phyloP scores from a whole-genome alignment of 2,329 filamentous ascomycete genomes.

The Trichoderma cornu-damae region DNA sequence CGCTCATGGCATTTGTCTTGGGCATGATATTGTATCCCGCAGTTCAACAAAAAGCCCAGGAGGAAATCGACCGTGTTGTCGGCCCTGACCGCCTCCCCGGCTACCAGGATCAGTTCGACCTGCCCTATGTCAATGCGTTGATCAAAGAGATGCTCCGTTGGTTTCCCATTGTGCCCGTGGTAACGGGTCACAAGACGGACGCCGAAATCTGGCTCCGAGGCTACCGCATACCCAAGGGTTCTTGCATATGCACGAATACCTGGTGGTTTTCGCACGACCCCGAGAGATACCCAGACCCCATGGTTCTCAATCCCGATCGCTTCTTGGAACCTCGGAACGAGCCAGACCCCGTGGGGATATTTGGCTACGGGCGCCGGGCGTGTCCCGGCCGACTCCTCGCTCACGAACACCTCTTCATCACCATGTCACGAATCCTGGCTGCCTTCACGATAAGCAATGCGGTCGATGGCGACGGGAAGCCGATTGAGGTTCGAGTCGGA shows the following conservation, averaged over 20 bases:
- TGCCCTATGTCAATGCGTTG: conserved; percentile 26
- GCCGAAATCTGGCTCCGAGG: not conserved
- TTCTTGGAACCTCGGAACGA: conserved; percentile 8
- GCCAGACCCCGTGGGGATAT: conserved; percentile 20
- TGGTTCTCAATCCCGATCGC: conserved; percentile 1
- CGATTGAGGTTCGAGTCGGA: conserved; percentile 22
- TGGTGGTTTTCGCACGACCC: conserved; percentile 4
- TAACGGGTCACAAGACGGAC: not conserved
- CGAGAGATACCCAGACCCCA: not conserved
- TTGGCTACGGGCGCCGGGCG: conserved; percentile 35
- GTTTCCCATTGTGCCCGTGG: conserved; percentile 3
- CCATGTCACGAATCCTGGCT: conserved; percentile 39
- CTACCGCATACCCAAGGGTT: not conserved
- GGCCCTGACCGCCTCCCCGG: not conserved
- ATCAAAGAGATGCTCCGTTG: conserved; percentile 26
- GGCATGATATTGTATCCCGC: not conserved
- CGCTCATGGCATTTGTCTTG: not conserved
- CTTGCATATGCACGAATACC: not conserved
- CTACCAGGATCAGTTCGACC: conserved; percentile 19
- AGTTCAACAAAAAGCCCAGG: not conserved
- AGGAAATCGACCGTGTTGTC: conserved; percentile 6
- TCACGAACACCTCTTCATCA: conserved; percentile 31
- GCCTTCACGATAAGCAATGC: conserved; percentile 39
- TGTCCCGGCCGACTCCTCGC: conserved; percentile 35
- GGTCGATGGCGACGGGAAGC: conserved; percentile 21